phyloP scores from a whole-genome alignment of 768 basidiomycete species.

The Scleroderma citrinum region DNA sequence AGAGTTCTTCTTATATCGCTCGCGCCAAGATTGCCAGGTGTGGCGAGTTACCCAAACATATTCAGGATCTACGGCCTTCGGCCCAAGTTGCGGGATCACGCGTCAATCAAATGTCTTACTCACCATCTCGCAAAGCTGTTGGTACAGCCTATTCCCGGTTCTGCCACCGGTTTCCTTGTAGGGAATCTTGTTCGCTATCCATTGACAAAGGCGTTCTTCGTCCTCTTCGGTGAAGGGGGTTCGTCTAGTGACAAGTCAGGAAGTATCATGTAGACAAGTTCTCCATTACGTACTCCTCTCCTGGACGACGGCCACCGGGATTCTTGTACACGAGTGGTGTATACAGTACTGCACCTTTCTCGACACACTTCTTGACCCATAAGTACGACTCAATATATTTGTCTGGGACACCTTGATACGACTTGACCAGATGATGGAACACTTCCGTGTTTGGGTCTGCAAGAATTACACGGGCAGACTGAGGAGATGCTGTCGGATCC shows the following conservation, averaged over 20 bases:
- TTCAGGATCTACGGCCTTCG: slow-evolving; percentile 59
- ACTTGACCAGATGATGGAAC: slow-evolving; percentile 68
- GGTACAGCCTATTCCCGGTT: slow-evolving; percentile 78
- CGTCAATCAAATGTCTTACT: slow-evolving; percentile 4
- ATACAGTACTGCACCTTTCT: slow-evolving; percentile 56
- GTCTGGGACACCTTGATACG: slow-evolving; percentile 59
- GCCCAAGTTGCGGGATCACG: neutral
- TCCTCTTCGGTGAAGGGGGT: slow-evolving; percentile 76
- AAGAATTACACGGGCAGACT: slow-evolving; percentile 68
- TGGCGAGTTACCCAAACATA: slow-evolving; percentile 77
- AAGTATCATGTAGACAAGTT: neutral
- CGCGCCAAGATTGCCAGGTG: slow-evolving; percentile 89
- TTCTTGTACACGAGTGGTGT: slow-evolving; percentile 81
- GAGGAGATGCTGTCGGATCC: slow-evolving; percentile 63
- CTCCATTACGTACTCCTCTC: slow-evolving; percentile 61
- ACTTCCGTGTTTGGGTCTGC: slow-evolving; percentile 77
- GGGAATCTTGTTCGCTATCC: slow-evolving; percentile 81
- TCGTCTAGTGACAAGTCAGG: slow-evolving; percentile 39
- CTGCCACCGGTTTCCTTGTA: slow-evolving; percentile 78
- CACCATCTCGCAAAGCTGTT: slow-evolving; percentile 73
- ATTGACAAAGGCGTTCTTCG: slow-evolving; percentile 65
- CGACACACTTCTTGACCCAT: slow-evolving; percentile 83
- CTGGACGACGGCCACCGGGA: slow-evolving; percentile 72
- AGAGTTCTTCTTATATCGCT: slow-evolving; percentile 82
- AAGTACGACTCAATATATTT: slow-evolving; percentile 78